Evolutionary conservation across 306 rosid genomes (phyloP).

Genomic region (Quercus aquifolioides): DNA sequence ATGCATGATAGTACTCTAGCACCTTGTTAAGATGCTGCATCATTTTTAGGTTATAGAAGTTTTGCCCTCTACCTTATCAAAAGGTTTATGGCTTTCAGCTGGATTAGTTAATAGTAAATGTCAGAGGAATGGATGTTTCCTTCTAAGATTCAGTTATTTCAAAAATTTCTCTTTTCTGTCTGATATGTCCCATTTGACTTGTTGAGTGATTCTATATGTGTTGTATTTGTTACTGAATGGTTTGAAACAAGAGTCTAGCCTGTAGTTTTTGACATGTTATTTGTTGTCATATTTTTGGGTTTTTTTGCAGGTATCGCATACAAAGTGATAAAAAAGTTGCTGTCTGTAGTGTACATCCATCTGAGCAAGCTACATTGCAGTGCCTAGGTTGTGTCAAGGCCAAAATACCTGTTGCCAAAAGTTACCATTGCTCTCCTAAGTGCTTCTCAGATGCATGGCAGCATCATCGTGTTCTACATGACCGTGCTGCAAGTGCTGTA

Average conservation of each 20-base stretch:
- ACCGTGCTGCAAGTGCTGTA: slow-evolving; percentile 85
- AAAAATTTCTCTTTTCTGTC: not conserved
- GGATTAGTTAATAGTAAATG: not conserved
- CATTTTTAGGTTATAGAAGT: not conserved
- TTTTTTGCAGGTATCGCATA: slow-evolving; percentile 79
- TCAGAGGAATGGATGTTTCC: not conserved
- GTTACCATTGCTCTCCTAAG: slow-evolving; percentile 88
- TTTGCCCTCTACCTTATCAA: not conserved
- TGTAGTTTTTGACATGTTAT: slow-evolving; percentile 4
- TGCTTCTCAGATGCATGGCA: slow-evolving; percentile 99
- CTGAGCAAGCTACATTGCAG: slow-evolving; percentile 93
- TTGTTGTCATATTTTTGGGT: slow-evolving; percentile 5
- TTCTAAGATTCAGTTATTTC: not conserved
- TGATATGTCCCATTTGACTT: not conserved
- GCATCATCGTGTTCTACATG: slow-evolving; percentile 94
- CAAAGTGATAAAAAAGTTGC: slow-evolving; percentile 87
- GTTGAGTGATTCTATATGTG: not conserved
- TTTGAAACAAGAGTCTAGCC: not conserved
- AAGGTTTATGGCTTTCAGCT: not conserved
- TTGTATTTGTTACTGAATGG: not conserved
- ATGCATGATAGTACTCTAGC: not conserved
- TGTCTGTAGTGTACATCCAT: slow-evolving; percentile 90
- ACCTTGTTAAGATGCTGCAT: not conserved
- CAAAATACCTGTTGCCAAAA: slow-evolving; percentile 75
- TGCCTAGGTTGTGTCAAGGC: slow-evolving; percentile 85